Evolutionary conservation across 2,329 filamentous ascomycete species (phyloP), one percentile per base, ranked within the genome.

Genomic region (Juglanconis juglandina): DNA sequence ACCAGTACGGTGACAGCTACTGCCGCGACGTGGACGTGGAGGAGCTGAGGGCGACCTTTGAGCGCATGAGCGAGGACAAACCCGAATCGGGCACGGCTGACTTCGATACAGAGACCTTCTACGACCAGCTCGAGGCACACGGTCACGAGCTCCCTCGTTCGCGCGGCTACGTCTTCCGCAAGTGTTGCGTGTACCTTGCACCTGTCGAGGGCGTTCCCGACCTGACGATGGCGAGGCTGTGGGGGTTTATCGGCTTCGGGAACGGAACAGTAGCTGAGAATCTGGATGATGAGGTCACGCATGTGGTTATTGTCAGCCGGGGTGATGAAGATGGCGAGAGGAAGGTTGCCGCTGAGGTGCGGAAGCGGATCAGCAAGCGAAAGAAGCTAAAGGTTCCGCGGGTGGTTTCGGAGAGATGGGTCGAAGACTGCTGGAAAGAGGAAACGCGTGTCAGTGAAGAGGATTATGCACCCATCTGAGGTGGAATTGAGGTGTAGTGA

Each of bases 1-100:
- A 99, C 71, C 77, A 81, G 56, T 95, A 86, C 67, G 90, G 89
- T 0, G 95, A 99, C 71, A 93, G 92, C 69, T 98, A 91, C 73
- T 83, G 87, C 0, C 81, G 93, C 4, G 87, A 96, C 67, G 63
- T 71, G 17, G 66, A 66, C 3, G 63, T 64, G 3, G 68, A 68
- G 3, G 73, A 75, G 63, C 61, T 75, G 52, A 77, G 72, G 44
- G 70, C 71, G 3, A 69, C 87, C 0, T 64, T 87, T 33, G 63
- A 63, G 1, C 53, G 46, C 17, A 71, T 68, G 70, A 58, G 55
- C 17, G 62, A 61, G 3, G 60, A 72, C 34, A 67, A 68, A 44
- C 24, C 64, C 35, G 65, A 66, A 10, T 53, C 63, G n/a, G 63
- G 67, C 9, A 37, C 35, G 2, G 52, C 35, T 1, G 48, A 37